Percentiles rank a stretch among this genome's conserved stretches.
Evolutionary conservation across 306 rosid species (phyloP).

Genomic region (Dryas drummondii): DNA sequence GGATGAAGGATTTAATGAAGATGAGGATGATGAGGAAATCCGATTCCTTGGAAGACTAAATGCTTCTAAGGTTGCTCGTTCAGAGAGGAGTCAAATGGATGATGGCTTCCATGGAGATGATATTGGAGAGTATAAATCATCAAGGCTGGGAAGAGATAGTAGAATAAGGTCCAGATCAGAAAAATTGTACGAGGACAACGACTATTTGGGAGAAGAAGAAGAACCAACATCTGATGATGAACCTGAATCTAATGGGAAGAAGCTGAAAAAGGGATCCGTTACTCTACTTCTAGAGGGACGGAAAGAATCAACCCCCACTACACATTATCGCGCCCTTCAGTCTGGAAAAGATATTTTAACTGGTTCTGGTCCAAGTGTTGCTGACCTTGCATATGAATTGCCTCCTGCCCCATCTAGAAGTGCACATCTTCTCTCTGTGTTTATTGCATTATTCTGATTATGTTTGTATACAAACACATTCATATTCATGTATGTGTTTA

Average conservation of each 20-base stretch:
- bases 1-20: constrained; percentile 25
- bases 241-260: constrained; percentile 34
- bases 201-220: constrained; percentile 39
- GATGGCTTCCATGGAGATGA: constrained; percentile 5
- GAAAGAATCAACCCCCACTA: constrained; percentile 26
- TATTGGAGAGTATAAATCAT: constrained; percentile 7
- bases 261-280: constrained; percentile 34
- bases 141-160: constrained; percentile 25
- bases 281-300: constrained; percentile 15
- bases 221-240: constrained; percentile 38
- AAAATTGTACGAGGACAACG: constrained; percentile 25
- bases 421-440: constrained; percentile 17
- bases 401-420: constrained; percentile 36
- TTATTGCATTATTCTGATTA: not conserved
- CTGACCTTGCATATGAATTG: constrained; percentile 27
- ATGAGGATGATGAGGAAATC: constrained; percentile 38
- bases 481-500: no score
- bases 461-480: not conserved
- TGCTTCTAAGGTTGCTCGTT: constrained; percentile 24
- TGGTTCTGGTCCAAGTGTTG: constrained; percentile 25
- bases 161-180: constrained; percentile 29
- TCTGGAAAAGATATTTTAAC: constrained; percentile 28
- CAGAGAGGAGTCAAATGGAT: constrained; percentile 14
- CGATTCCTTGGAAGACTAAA: constrained; percentile 37
- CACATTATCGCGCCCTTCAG: constrained; percentile 36